Conservation (phyloP, 495 filamentous ascomycete species). For the Rostrohypoxylon terebratum region DNA sequence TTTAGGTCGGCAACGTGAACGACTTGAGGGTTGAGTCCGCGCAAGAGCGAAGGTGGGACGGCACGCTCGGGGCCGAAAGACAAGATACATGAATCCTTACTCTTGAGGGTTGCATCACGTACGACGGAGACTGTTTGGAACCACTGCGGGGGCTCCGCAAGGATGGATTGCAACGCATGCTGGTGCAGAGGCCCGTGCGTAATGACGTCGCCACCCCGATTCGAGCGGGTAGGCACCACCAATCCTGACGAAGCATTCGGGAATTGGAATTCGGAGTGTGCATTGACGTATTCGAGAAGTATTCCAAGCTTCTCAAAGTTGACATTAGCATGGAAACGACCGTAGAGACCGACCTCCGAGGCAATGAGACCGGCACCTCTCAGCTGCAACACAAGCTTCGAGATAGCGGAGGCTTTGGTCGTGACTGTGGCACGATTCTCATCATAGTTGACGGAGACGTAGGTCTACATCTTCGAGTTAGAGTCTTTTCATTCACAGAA, state of each 20-base stretch:
- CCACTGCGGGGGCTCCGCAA: conserved; percentile 60
- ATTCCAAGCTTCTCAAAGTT: conserved; percentile 30
- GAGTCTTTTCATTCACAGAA: neutral
- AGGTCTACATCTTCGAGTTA: conserved; percentile 49
- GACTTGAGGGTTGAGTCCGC: conserved; percentile 33
- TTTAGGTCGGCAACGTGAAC: conserved; percentile 34
- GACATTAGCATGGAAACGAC: conserved; percentile 53
- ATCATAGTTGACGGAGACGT: conserved; percentile 60
- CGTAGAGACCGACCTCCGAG: conserved; percentile 51
- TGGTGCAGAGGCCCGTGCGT: conserved; percentile 47
- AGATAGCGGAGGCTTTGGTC: conserved; percentile 41
- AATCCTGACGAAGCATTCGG: conserved; percentile 52
- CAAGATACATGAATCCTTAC: conserved; percentile 25
- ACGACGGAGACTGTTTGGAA: conserved; percentile 44
- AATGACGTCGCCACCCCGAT: conserved; percentile 33
- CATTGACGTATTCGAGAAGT: conserved; percentile 45
- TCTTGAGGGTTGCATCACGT: conserved; percentile 13
- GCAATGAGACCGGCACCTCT: conserved; percentile 53
- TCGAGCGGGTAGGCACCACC: conserved; percentile 43
- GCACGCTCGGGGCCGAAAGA: conserved; percentile 41
- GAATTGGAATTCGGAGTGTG: conserved; percentile 51
- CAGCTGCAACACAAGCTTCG: conserved; percentile 48
- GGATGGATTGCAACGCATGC: conserved; percentile 54
- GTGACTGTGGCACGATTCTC: conserved; percentile 55
- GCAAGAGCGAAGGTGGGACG: conserved; percentile 36